Base-by-base conservation (phyloP, 768 basidiomycete species). In the Calocera cornea region DNA sequence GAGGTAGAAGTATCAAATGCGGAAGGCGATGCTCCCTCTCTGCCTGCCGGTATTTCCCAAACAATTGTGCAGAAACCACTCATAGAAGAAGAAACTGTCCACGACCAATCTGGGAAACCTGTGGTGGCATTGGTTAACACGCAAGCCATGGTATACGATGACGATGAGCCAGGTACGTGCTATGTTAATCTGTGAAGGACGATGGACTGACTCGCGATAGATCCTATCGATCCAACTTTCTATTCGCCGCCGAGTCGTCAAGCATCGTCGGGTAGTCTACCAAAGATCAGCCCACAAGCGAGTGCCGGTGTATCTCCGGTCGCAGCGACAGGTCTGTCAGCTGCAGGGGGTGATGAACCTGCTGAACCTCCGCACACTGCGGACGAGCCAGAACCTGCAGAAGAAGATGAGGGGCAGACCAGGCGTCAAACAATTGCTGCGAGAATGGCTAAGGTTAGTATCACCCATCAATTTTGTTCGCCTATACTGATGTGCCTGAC, bases 361-460 rank as follows among this genome's bases (percentile, higher is more conserved):
- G 19, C 44, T 24, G 17, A 7, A 22, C 33, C 34, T 47, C 49
- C 49, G 36, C n/a, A 64, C 64, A 24, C 7, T 34, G 40, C 67
- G 24, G 41, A 49, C 14, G 22, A 29, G 7, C 64, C 67, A 10
- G 69, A 50, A 1, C 47, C 41, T 7, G 67, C 67, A n/a, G 71
- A 66, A 27, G 65, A 54, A n/a, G 50, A 68, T 31, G 54, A 65
- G 10, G 81, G 80, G 24, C 73, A 75, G 12, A 70, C 76, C 1
- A 81, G 87, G 63, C 83, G 86, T 27, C 81, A 81, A 34, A 89
- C 89, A 1, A 90, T 97, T 40, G 92, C 93, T 0, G 92, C 95
- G 68, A 83, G 94, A n/a, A 95, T 97, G 93, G 93, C 93, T 0
- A 91, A 86, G 72, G 80, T 97, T 0, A 92, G 94, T 17, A 91